Percentiles rank a stretch among this genome's conserved stretches.
Evolutionary conservation across 306 rosid species (phyloP).

Genomic region (Carpinus viminea): DNA sequence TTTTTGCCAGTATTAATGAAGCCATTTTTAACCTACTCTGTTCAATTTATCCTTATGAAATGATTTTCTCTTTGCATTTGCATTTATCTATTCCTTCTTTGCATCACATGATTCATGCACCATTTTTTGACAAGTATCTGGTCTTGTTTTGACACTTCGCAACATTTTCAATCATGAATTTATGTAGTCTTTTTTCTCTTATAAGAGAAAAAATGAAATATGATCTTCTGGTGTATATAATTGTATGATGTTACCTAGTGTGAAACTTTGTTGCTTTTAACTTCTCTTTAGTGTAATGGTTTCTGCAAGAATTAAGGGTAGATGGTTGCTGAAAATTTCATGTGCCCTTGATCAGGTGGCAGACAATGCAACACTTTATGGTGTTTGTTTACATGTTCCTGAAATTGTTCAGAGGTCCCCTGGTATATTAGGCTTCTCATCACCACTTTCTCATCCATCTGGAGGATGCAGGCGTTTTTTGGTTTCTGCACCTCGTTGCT

Average conservation of each 20-base stretch:
- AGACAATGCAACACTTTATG: slow-evolving; percentile 82
- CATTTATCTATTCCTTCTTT: slow-evolving; percentile 1
- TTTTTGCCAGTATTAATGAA: background rate
- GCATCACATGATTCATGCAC: too few relatives aligned
- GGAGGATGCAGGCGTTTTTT: slow-evolving; percentile 70
- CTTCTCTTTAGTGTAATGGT: slow-evolving; percentile 17
- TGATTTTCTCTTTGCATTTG: background rate
- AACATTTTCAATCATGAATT: background rate
- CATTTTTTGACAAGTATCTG: background rate
- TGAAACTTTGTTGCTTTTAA: slow-evolving; percentile 19
- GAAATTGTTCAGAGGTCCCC: slow-evolving; percentile 99
- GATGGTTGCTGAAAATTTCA: slow-evolving; percentile 37
- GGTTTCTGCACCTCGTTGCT: slow-evolving; percentile 98
- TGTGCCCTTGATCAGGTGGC: slow-evolving; percentile 66
- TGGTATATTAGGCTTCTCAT: slow-evolving; percentile 62
- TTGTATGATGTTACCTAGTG: background rate
- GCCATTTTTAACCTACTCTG: background rate
- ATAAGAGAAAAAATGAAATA: background rate
- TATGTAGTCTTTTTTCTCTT: background rate
- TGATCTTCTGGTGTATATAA: background rate
- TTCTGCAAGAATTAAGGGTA: slow-evolving; percentile 19
- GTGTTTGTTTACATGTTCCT: slow-evolving; percentile 88
- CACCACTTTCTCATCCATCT: slow-evolving; percentile 55
- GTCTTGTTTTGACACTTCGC: background rate
- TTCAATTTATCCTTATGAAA: background rate